These are phyloP conservation scores for Arxiozyma slooffiae DNA, from an alignment of 1,139 yeast genomes.

Conservation along the genomic window DNA sequence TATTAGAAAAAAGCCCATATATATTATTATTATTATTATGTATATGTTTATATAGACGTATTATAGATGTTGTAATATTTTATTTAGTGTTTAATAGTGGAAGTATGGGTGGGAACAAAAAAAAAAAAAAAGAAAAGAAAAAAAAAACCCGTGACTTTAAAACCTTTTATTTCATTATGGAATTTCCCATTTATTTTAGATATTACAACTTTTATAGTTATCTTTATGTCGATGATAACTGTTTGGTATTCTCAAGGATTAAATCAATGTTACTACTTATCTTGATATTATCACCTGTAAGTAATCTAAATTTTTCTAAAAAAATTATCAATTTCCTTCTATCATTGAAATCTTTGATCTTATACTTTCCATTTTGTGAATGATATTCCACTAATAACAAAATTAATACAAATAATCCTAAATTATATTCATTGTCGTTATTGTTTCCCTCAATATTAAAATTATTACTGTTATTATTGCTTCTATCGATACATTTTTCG, in stretches of 20 bases:
- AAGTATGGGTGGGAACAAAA: neutral
- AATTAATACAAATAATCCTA: neutral
- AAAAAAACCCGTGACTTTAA: no score
- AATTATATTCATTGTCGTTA: neutral
- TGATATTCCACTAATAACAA: neutral
- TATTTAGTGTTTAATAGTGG: neutral
- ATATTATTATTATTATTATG: no score
- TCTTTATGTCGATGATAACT: neutral
- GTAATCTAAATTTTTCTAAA: neutral
- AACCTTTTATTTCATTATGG: no score
- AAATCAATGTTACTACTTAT: neutral
- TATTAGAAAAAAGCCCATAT: neutral
- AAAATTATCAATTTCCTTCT: neutral
- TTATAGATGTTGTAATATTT: neutral
- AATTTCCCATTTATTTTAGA: no score
- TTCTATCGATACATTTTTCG: neutral
- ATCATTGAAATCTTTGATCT: neutral
- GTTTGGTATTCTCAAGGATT: neutral
- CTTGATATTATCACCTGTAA: neutral
- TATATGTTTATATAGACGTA: neutral
- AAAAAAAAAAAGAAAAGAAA: no score
- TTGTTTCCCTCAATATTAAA: neutral
- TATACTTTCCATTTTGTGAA: neutral
- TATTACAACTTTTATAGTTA: no score
- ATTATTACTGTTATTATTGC: neutral